phyloP scores from a whole-genome alignment of 116 monocot species.

The Zostera marina region DNA sequence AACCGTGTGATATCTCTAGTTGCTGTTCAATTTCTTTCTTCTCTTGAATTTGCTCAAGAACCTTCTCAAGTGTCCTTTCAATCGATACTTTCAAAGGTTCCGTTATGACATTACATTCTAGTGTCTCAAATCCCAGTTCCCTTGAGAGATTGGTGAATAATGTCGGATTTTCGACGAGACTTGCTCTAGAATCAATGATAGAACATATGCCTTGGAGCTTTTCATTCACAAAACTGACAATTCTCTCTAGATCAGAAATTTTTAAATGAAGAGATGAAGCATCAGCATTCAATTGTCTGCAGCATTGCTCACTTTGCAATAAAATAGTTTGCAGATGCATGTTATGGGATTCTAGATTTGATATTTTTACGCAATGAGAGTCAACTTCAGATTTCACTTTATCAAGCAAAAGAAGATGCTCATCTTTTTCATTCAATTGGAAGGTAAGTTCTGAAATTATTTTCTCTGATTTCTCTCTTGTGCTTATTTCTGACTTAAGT shows the following conservation, averaged over 20 bases:
- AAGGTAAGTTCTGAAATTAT: conserved; percentile 5
- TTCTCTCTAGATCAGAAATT: conserved; percentile 18
- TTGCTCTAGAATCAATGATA: not conserved
- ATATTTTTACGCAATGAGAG: conserved; percentile 2
- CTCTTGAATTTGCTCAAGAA: conserved; percentile 37
- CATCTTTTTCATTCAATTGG: conserved; percentile 12
- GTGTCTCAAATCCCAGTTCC: conserved; percentile 16
- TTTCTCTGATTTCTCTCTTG: conserved; percentile 26
- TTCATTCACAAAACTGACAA: conserved; percentile 12
- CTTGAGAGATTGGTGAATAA: conserved; percentile 8
- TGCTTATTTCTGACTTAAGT: conserved; percentile 18
- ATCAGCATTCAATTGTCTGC: conserved; percentile 2
- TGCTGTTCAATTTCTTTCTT: conserved; percentile 31
- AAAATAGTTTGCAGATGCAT: conserved; percentile 6
- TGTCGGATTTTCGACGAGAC: too few species aligned
- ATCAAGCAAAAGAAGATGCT: conserved; percentile 6
- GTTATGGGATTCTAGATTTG: conserved; percentile 9
- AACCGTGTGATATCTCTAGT: conserved; percentile 16
- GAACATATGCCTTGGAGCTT: conserved; percentile 6
- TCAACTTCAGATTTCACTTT: conserved; percentile 8
- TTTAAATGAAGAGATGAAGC: conserved; percentile 5
- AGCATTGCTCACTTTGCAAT: conserved; percentile 4
- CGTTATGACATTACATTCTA: conserved; percentile 22
- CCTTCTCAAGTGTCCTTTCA: conserved; percentile 14
- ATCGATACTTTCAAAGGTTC: conserved; percentile 32